phyloP scores from a whole-genome alignment of 768 basidiomycete species.

The Mycena vitilis region DNA sequence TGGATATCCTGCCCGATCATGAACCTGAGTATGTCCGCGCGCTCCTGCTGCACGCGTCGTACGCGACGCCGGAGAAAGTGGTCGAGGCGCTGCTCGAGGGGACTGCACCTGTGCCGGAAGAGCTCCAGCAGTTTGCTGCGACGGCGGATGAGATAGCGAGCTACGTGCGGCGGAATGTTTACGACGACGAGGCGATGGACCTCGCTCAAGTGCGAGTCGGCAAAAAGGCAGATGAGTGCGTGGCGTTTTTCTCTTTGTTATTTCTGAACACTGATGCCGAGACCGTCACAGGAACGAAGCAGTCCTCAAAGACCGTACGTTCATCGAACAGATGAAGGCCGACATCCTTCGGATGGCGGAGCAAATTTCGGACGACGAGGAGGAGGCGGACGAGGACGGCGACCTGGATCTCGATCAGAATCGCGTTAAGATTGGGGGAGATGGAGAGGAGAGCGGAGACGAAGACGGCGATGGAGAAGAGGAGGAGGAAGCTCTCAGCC shows the following conservation, averaged over 20 bases:
- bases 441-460: conserved; percentile 66
- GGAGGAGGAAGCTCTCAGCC: conserved; percentile 42
- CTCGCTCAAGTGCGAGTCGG: conserved; percentile 67
- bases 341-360: conserved; percentile 85
- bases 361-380: conserved; percentile 71
- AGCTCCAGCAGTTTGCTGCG: conserved; percentile 33
- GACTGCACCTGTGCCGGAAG: conserved; percentile 60
- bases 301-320: conserved; percentile 65
- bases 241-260: conserved; percentile 9
- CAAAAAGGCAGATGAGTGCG: conserved; percentile 66
- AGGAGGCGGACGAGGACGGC: conserved; percentile 71
- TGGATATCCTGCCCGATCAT: conserved; percentile 80
- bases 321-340: conserved; percentile 82
- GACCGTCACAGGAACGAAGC: conserved; percentile 43
- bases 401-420: conserved; percentile 59
- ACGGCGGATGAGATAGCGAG: conserved; percentile 40
- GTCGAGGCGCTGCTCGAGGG: conserved; percentile 83
- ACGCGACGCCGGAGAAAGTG: conserved; percentile 69
- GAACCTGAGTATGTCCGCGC: conserved; percentile 66
- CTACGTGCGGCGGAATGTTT: conserved; percentile 74
- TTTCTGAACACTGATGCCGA: conserved; percentile 18
- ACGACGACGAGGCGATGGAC: conserved; percentile 81
- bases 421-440: conserved; percentile 63
- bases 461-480: conserved; percentile 47
- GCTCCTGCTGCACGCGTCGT: conserved; percentile 63